Percentiles rank a stretch among this genome's conserved stretches.
phyloP scores from a whole-genome alignment of 2,329 filamentous ascomycete species.

The Myriosclerotinia scirpicola region DNA sequence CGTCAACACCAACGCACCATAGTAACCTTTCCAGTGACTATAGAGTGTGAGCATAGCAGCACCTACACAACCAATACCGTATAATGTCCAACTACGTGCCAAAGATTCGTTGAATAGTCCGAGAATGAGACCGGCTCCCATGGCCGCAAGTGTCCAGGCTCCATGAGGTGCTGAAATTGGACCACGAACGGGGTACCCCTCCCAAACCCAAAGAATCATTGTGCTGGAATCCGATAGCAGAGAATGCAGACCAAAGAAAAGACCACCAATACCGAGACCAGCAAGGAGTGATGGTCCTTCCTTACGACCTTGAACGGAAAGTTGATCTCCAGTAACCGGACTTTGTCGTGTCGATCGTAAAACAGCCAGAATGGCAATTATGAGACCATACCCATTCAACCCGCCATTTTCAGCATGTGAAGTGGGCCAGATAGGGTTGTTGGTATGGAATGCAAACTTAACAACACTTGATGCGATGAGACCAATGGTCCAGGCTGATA shows the following conservation, averaged over 20 bases:
- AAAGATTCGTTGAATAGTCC: conserved; percentile 73
- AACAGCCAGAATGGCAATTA: conserved; percentile 72
- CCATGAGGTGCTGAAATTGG: conserved; percentile 89
- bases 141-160: conserved; percentile 79
- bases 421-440: conserved; percentile 96
- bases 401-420: conserved; percentile 89
- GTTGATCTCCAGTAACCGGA: conserved; percentile 46
- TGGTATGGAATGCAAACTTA: conserved; percentile 92
- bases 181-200: conserved; percentile 87
- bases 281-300: conserved; percentile 70
- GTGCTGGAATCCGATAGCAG: conserved; percentile 95
- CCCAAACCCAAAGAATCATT: conserved; percentile 99
- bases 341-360: conserved; percentile 71
- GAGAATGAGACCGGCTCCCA: conserved; percentile 76
- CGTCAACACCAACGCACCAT: conserved; percentile 73
- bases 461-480: conserved; percentile 81
- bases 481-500: conserved; percentile 78
- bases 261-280: conserved; percentile 74
- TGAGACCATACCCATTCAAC: conserved; percentile 81
- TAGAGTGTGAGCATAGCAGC: conserved; percentile 75
- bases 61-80: conserved; percentile 73
- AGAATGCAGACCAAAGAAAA: conserved; percentile 89
- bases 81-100: conserved; percentile 76
- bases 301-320: conserved; percentile 52
- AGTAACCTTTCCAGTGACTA: conserved; percentile 85